Evolutionary conservation across 2,329 filamentous ascomycete genomes (phyloP), one percentile per base, ranked within the genome.

Genomic region (Zasmidium citrigriseum): DNA sequence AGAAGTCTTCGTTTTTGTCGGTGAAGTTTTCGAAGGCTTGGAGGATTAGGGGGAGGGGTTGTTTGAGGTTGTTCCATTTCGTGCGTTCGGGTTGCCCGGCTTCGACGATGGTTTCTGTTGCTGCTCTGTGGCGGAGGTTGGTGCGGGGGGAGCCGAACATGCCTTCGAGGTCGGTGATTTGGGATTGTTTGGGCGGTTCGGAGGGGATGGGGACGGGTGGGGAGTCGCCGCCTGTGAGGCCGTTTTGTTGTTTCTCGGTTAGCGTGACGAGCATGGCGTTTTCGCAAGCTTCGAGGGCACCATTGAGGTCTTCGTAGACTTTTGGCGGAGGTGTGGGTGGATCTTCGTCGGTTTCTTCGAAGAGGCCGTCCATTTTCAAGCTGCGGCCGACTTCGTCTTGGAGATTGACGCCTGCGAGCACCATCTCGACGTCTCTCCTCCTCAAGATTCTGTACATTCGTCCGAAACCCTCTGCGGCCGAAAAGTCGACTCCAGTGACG

Each of bases 21-120:
- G 90, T 96, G 12, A 97, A 80, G 46, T 91, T 90, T 70, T 95
- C 89, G 77, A 99, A 98, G n/a, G 95, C 91, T 72, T 97, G 93
- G 22, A 99, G 83, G 74, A 99, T 91, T 48, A 99, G 85, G 1
- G 91, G 89, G 7, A 98, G 84, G 0, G 95, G 95, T 71, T 97
- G 92, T 64, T 90, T 90, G 73, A 97, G 96, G 66, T 87, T 86
- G 68, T 89, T 87, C 89, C 93, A 98, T 69, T 87, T 89, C 1
- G 84, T 81, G 20, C 84, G 78, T 4, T 82, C 78, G 51, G 82
- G 77, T 10, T 83, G 57, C 14, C 23, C 48, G n/a, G 76, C 51
- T 66, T 89, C 89, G 52, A 82, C 86, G 54, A 98, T 80, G 0
- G 90, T 90, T 55, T 86, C 86, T 14, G 84, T 86, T 1, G 93